These are phyloP conservation scores for Fomitopsis palustris DNA, from an alignment of 1,284 basidiomycete genomes.

Conservation along the genomic window DNA sequence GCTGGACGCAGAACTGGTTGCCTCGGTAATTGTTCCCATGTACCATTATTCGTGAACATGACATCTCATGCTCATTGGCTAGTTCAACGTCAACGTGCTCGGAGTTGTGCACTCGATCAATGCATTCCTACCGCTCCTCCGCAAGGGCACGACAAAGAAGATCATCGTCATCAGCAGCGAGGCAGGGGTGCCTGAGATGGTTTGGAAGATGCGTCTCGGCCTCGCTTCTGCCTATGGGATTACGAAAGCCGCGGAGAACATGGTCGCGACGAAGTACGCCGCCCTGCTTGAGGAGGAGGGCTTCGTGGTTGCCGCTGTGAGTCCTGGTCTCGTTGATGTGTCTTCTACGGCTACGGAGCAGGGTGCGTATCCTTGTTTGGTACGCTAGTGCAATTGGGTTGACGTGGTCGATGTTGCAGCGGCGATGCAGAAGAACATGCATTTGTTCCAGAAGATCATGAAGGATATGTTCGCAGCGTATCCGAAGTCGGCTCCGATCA, in stretches of 20 bases:
- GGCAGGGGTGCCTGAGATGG: conserved; percentile 27
- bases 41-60: too few relatives aligned
- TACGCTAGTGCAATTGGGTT: not conserved
- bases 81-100: conserved; percentile 36
- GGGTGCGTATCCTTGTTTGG: not conserved
- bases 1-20: conserved; percentile 13
- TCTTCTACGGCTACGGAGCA: not conserved
- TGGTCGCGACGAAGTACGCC: conserved; percentile 38
- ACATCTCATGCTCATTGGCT: not conserved
- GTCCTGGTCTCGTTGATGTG: conserved; percentile 34
- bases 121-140: conserved; percentile 35
- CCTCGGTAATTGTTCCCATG: conserved; percentile 2
- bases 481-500: too few relatives aligned
- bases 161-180: conserved; percentile 32
- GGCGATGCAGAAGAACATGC: too few relatives aligned
- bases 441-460: too few relatives aligned
- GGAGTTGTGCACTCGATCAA: conserved; percentile 35
- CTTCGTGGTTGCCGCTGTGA: conserved; percentile 33
- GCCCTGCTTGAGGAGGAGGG: conserved; percentile 30
- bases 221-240: conserved; percentile 28
- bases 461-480: too few relatives aligned
- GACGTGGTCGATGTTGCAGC: too few relatives aligned
- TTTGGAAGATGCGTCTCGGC: conserved; percentile 10
- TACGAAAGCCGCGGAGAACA: conserved; percentile 35
- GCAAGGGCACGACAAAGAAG: conserved; percentile 32